Base-by-base conservation (phyloP, 2,329 filamentous ascomycete genomes). In the Mollisiaceae sp. region DNA sequence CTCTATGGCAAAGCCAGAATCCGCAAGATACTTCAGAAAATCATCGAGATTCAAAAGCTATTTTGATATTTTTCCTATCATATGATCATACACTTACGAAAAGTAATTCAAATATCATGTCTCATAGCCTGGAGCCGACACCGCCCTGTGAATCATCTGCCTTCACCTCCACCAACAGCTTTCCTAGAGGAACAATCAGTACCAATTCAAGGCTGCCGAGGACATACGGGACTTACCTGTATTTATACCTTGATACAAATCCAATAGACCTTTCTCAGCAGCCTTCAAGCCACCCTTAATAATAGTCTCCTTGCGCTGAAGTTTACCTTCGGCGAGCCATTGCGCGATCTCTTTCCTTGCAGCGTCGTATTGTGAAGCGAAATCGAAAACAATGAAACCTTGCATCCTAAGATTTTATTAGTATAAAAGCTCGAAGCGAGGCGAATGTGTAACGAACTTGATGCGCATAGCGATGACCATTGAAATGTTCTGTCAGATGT, bases 361-460 rank as follows among this genome's bases (percentile, higher is more conserved):
- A 50, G 79, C 76, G 0, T 82, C 74, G 74, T 85, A 91, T 72
- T 89, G 82, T 60, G 83, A 79, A 4, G 76, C 78, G 73, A 84
- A 91, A 75, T 93, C 91, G 63, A 91, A 85, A 58, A 92, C 85
- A 67, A 93, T 89, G 78, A 94, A 93, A 0, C 89, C 89, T 78
- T 90, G 83, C 82, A 91, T 86, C 77, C 27, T 32, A 32, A 32
- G 27, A 32, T 32, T 6, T 32, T 32, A 6, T 32, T 32, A 32
- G 27, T 6, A 3, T 32, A 32, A 32, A 32, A 32, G 27, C 27
- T 32, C 6, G 27, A 32, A 32, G 27, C 3, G 6, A 32, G 27
- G 6, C 27, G 3, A 3, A 32, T 32, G 27, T 32, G 6, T 32
- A 32, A 32, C 27, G 27, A 32, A 32, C 27, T 78, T 74, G 50